Base-by-base conservation (phyloP, 768 basidiomycete genomes). In the Imleria badia region DNA sequence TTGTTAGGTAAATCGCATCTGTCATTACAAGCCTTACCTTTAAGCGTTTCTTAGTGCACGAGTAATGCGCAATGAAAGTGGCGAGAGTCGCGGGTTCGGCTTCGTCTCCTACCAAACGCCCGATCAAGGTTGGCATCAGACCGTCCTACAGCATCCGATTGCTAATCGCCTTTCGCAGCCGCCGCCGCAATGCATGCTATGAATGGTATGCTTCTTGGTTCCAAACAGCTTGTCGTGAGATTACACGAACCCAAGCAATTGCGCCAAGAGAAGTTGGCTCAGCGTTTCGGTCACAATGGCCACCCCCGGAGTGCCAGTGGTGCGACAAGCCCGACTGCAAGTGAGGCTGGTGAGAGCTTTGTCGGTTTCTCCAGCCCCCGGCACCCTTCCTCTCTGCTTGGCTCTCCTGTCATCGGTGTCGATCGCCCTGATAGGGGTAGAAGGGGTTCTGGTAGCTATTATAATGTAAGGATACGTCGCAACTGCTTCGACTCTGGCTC, bases 231-330 rank as follows among this genome's bases (percentile, higher is more conserved):
- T 36, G 87, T 91, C 1, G 94, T 96, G 26, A 83, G 94, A 39
- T 73, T 95, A 48, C 92, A 95, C 60, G 94, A 95, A 70, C 93
- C 92, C 10, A 94, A 93, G 68, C 89, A 92, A 66, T 72, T 94
- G n/a, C 81, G 94, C 20, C 89, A 93, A 67, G 91, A 92, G 73
- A 93, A 94, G 60, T 77, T 94, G 10, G 91, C 91, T 14, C 86
- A 87, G 52, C 79, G 90, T n/a, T 92, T 89, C 63, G 83, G 76
- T 45, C 83, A 86, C 60, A 90, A 89, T 62, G 86, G 86, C 15
- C 91, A 93, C 62, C 90, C 89, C 12, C 81, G 89, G 58, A 86
- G 79, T 56, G 82, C 86, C 3, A 90, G 88, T 62, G 92, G 92
- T 13, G 89, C 91, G 10, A 92, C 91, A 1, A 91, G 89, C 65